phyloP scores from a whole-genome alignment of 306 rosid genomes.

The Lathyrus aphaca region DNA sequence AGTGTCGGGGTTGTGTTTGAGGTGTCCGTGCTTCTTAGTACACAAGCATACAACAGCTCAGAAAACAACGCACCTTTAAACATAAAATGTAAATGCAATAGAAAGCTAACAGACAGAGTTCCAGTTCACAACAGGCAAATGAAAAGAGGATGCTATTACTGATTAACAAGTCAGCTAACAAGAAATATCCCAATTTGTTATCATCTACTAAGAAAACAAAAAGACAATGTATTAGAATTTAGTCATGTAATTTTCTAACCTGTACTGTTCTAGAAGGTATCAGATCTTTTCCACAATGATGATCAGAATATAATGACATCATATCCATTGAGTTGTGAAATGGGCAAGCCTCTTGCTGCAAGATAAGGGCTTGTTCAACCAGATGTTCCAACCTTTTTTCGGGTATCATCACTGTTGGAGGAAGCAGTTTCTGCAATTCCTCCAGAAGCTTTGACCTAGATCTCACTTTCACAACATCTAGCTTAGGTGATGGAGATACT shows the following conservation, averaged over 20 bases:
- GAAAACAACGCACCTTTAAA: neutral
- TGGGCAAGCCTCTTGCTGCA: conserved; percentile 85
- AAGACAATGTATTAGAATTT: conserved; percentile 20
- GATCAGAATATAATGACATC: conserved; percentile 93
- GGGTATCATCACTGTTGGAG: conserved; percentile 86
- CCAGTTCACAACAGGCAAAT: conserved; percentile 9
- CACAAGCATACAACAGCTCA: conserved; percentile 7
- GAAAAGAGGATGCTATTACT: conserved; percentile 9
- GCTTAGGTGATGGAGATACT: conserved; percentile 61
- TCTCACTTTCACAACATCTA: conserved; percentile 51
- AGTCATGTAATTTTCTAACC: conserved; percentile 55
- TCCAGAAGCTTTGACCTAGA: conserved; percentile 76
- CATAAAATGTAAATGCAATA: conserved; percentile 4
- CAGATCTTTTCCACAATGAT: conserved; percentile 84
- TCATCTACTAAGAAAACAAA: conserved; percentile 11
- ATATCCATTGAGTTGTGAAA: conserved; percentile 86
- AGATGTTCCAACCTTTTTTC: conserved; percentile 94
- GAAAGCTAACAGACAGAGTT: conserved; percentile 16
- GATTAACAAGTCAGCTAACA: conserved; percentile 18
- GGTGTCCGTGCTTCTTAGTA: neutral
- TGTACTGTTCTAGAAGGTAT: conserved; percentile 90
- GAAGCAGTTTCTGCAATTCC: conserved; percentile 90
- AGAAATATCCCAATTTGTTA: conserved; percentile 6
- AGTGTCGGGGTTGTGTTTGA: no score
- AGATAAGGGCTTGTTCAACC: conserved; percentile 90